Percentiles rank a stretch among this genome's conserved stretches.
Evolutionary conservation across 2,329 filamentous ascomycete species (phyloP).

Genomic region (Fusarium siculi): DNA sequence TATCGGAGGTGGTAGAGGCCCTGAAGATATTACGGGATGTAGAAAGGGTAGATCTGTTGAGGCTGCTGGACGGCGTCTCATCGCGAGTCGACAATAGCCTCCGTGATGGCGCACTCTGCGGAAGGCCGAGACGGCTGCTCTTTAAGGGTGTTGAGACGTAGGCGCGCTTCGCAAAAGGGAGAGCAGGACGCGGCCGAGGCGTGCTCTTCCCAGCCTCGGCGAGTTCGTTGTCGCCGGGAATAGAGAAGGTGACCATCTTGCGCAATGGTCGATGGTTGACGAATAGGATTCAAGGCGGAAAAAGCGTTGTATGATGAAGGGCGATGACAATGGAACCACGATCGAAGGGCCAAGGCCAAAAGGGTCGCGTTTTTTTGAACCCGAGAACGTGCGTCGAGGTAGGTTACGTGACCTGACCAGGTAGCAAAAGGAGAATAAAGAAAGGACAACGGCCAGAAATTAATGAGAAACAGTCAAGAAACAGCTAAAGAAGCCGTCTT

Average conservation of each 20-base stretch:
- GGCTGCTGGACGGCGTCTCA: conserved; percentile 49
- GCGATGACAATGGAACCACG: conserved; percentile 19
- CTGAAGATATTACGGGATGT: conserved; percentile 56
- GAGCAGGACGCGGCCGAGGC: conserved; percentile 53
- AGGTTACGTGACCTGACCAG: conserved; percentile 12
- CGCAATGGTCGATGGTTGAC: conserved; percentile 8
- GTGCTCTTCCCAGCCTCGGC: conserved; percentile 48
- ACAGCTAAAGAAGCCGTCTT: conserved; percentile 29
- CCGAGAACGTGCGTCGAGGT: background rate
- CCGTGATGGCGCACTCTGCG: conserved; percentile 52
- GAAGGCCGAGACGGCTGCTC: conserved; percentile 52
- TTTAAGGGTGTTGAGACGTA: conserved; percentile 53
- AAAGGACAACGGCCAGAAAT: conserved; percentile 10
- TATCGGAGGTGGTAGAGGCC: conserved; percentile 51
- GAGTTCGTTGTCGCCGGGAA: conserved; percentile 51
- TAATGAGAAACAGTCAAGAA: conserved; percentile 29
- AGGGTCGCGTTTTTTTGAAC: conserved; percentile 29
- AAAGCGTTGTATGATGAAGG: conserved; percentile 15
- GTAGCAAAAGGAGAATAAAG: conserved; percentile 18
- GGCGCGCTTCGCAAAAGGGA: conserved; percentile 57
- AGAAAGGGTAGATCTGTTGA: conserved; percentile 51
- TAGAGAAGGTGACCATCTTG: conserved; percentile 54
- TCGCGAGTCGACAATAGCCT: conserved; percentile 51
- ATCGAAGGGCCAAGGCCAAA: conserved; percentile 22
- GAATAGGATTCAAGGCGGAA: conserved; percentile 2